phyloP scores from a whole-genome alignment of 352 stramenopile species.

The Phytophthora podocarpi region DNA sequence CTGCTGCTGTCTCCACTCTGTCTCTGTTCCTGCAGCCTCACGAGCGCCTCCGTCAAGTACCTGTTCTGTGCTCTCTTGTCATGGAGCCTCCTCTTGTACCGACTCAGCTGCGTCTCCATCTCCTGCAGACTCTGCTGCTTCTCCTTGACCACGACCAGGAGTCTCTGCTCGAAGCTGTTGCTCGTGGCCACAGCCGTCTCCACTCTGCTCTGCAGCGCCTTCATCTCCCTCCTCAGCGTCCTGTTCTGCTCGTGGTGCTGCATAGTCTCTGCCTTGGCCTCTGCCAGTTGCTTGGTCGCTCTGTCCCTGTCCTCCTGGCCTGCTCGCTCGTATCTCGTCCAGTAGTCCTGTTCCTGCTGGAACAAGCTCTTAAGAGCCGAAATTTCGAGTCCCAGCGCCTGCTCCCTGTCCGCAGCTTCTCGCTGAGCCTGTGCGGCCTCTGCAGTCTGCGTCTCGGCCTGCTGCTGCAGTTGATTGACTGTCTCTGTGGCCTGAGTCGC shows the following conservation, averaged over 20 bases:
- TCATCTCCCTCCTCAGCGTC: slow-evolving; percentile 44
- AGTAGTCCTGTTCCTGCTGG: slow-evolving; percentile 60
- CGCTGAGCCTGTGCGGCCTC: slow-evolving; percentile 13
- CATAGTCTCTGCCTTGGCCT: slow-evolving; percentile 36
- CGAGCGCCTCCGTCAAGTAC: slow-evolving; percentile 57
- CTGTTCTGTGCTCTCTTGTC: slow-evolving; percentile 67
- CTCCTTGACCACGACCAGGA: slow-evolving; percentile 49
- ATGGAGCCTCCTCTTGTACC: slow-evolving; percentile 50
- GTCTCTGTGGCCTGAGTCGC: slow-evolving; percentile 9
- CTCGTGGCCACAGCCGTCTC: slow-evolving; percentile 53
- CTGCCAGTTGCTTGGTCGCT: slow-evolving; percentile 31
- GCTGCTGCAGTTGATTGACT: slow-evolving; percentile 23
- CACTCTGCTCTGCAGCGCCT: slow-evolving; percentile 51
- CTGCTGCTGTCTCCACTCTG: slow-evolving; percentile 17
- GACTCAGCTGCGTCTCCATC: slow-evolving; percentile 39
- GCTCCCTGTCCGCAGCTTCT: slow-evolving; percentile 21
- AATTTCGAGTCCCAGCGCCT: slow-evolving; percentile 41
- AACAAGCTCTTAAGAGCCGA: slow-evolving; percentile 43
- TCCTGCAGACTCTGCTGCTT: slow-evolving; percentile 44
- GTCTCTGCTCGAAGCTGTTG: slow-evolving; percentile 55
- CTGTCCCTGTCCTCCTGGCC: slow-evolving; percentile 39
- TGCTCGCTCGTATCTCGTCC: slow-evolving; percentile 30
- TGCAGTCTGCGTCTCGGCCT: slow-evolving; percentile 24
- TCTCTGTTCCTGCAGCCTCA: slow-evolving; percentile 35
- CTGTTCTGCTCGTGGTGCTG: slow-evolving; percentile 44